Base-by-base conservation (phyloP, 1,284 basidiomycete genomes). In the Gomphus sp. region DNA sequence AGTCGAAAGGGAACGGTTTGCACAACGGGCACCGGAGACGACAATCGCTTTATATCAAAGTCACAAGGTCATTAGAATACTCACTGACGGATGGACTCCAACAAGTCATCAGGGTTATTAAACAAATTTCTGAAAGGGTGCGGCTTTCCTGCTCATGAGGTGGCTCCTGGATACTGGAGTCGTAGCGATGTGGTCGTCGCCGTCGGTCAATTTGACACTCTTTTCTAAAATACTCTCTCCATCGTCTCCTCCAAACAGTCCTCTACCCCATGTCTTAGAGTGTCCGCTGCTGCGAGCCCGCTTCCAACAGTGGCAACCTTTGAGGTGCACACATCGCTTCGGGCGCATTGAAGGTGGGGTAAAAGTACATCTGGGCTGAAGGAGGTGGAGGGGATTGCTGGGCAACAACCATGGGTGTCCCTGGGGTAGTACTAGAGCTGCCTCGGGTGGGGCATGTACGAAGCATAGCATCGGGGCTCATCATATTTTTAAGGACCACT, bases 381-480 rank as follows among this genome's bases (percentile, higher is more conserved):
- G n/a, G n/a, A n/a, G n/a, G n/a, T n/a, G n/a, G n/a, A n/a, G n/a
- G n/a, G n/a, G n/a, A n/a, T n/a, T n/a, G n/a, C n/a, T n/a, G n/a
- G n/a, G n/a, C n/a, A n/a, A n/a, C n/a, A n/a, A n/a, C n/a, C n/a
- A n/a, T n/a, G n/a, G n/a, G n/a, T n/a, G n/a, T n/a, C n/a, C n/a
- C n/a, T n/a, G n/a, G n/a, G n/a, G n/a, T n/a, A n/a, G n/a, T 22
- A 14, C 16, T 33, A 36, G 25, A 31, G 37, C 53, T 49, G 25
- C 59, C 56, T 28, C 52, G 51, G 37, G 57, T 52, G 2, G 87
- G 87, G 60, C 89, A 89, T 0, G 82, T 84, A n/a, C 80, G 79
- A 43, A 89, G 73, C 84, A 89, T 85, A 16, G 80, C 86, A 63
- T 89, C 87, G 3, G 87, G 87, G 0, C 80, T 80, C 63, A 66